These are phyloP conservation scores for Microglena sp. DNA, from an alignment of 139 green algal genomes.

Conservation along the genomic window DNA sequence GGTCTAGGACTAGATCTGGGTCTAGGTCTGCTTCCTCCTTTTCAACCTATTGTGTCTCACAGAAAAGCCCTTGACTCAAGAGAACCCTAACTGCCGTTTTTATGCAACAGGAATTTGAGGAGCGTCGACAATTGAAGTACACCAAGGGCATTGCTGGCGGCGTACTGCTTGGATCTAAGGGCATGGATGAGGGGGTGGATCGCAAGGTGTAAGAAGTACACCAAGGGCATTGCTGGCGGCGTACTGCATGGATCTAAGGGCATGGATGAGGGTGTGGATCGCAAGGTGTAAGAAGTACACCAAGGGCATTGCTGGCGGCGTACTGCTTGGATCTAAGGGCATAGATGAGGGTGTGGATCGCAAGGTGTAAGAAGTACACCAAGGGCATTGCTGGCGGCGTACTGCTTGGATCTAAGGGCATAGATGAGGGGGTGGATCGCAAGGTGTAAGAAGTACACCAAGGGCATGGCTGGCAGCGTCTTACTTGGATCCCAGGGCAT, in stretches of 20 bases:
- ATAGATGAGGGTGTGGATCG: conserved; percentile 60
- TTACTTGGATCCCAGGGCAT: conserved; percentile 35
- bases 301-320: conserved; percentile 27
- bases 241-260: conserved; percentile 40
- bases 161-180: conserved; percentile 37
- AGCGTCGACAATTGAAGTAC: conserved; percentile 25
- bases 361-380: conserved; percentile 19
- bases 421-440: conserved; percentile 60
- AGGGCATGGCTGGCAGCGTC: conserved; percentile 22
- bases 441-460: conserved; percentile 6
- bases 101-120: conserved; percentile 47
- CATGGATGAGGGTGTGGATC: conserved; percentile 57
- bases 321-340: conserved; percentile 35
- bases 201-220: conserved; percentile 23
- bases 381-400: conserved; percentile 30
- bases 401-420: conserved; percentile 31
- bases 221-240: conserved; percentile 21
- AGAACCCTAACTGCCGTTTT: neutral
- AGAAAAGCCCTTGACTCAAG: neutral
- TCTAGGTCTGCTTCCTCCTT: no score
- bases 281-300: conserved; percentile 23
- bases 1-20: no score
- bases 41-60: no score
- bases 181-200: conserved; percentile 59
- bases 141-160: conserved; percentile 24